These are phyloP conservation scores for Fusarium sacchari DNA, from an alignment of 2,329 filamentous ascomycete genomes.

Conservation along the genomic window DNA sequence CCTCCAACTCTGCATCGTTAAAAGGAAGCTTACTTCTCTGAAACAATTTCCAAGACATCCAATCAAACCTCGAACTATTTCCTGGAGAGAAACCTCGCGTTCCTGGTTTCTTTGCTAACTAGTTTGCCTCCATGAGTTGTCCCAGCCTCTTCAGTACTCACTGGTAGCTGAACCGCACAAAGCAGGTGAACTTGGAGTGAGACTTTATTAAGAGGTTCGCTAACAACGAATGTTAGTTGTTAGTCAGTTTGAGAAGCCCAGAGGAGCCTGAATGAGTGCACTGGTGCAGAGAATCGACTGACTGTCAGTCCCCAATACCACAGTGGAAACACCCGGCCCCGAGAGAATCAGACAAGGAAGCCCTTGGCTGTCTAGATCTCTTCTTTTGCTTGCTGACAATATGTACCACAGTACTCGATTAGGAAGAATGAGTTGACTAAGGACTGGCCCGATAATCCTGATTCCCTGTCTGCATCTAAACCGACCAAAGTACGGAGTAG, in stretches of 20 bases:
- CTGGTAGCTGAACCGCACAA: neutral
- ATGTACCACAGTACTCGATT: no score
- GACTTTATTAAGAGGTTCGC: neutral
- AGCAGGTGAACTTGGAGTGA: neutral
- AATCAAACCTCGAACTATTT: neutral
- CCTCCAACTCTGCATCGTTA: neutral
- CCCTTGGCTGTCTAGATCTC: neutral
- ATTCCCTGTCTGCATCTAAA: neutral
- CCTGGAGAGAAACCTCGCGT: slow-evolving; percentile 9
- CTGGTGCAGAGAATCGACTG: slow-evolving; percentile 25
- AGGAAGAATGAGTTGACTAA: neutral
- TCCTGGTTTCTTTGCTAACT: neutral
- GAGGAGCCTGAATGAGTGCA: neutral
- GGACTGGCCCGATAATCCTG: neutral
- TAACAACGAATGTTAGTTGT: neutral
- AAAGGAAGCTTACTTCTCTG: neutral
- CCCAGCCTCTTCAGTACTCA: neutral
- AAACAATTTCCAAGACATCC: slow-evolving; percentile 5
- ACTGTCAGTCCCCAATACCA: slow-evolving; percentile 1
- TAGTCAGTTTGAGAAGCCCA: slow-evolving; percentile 12
- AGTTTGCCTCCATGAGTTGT: neutral
- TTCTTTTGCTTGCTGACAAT: neutral
- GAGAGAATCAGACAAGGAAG: slow-evolving; percentile 3
- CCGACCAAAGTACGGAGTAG: neutral
- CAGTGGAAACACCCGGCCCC: slow-evolving; percentile 22